These are phyloP conservation scores for Elaeis oleifera DNA, from an alignment of 202 grass and related monocot species.

Conservation along the genomic window DNA sequence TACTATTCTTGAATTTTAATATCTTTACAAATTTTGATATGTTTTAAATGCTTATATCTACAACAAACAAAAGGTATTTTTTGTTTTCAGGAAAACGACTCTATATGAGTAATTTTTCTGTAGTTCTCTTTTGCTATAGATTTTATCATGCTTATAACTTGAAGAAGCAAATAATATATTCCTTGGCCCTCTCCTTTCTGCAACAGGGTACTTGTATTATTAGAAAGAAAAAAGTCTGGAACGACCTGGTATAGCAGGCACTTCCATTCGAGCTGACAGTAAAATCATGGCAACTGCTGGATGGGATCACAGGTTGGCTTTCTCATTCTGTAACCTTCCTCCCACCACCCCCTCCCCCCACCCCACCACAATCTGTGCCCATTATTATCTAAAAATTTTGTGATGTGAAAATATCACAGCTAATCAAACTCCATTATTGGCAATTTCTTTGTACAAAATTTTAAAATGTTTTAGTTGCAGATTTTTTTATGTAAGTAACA, in stretches of 20 bases:
- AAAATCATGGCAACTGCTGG: slow-evolving; percentile 82
- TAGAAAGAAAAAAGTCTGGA: slow-evolving; percentile 71
- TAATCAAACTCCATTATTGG: not conserved
- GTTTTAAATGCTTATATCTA: too few relatives aligned
- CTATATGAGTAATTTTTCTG: too few relatives aligned
- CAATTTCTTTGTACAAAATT: too few relatives aligned
- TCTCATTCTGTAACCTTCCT: not conserved
- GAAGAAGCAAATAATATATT: too few relatives aligned
- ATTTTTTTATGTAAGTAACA: too few relatives aligned
- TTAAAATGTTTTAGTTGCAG: too few relatives aligned
- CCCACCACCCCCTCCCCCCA: not conserved
- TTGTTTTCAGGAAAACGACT: too few relatives aligned
- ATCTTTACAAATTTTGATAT: too few relatives aligned
- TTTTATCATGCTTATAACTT: too few relatives aligned
- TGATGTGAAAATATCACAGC: not conserved
- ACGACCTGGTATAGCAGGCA: slow-evolving; percentile 44
- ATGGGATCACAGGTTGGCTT: slow-evolving; percentile 81
- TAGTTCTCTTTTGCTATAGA: too few relatives aligned
- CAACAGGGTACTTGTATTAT: slow-evolving; percentile 44
- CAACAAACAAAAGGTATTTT: too few relatives aligned
- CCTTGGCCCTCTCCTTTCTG: slow-evolving; percentile 15
- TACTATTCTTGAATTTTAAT: too few relatives aligned
- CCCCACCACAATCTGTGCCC: not conserved
- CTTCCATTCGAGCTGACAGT: slow-evolving; percentile 58
- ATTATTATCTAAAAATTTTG: slow-evolving; percentile 2